Base-by-base conservation (phyloP, 2,329 filamentous ascomycete species). In the Colletotrichum sansevieriae region DNA sequence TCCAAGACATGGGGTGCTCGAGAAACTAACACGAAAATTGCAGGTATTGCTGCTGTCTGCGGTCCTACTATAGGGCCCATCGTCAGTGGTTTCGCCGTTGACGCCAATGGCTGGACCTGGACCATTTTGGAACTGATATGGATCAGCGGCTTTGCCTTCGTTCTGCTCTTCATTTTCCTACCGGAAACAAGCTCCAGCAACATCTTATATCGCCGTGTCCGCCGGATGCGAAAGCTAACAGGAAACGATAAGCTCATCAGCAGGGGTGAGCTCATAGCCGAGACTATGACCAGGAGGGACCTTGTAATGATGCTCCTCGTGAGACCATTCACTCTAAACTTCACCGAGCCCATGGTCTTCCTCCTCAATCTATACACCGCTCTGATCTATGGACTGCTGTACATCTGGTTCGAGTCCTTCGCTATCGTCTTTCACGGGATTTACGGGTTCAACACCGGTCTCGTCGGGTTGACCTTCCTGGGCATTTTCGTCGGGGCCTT, bases 391-490 rank as follows among this genome's bases (percentile, higher is more conserved):
- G 83, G 82, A 7, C 80, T 90, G 4, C 82, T 90, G 2, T 90
- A 88, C 72, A 81, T 87, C 6, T 89, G 88, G 74, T 83, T 91
- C 44, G 87, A 87, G 8, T 85, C 87, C 1, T 90, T 89, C 70
- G 84, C 86, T 0, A 81, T 89, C 47, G 72, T 75, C 3, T 75
- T 73, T 15, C 46, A 18, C 1, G 68, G 71, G 2, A 72, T 71
- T 3, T 75, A 75, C 29, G 68, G 71, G 0, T 74, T 92, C 76
- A 84, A 82, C 18, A 76, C 89, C 3, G 90, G 87, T 73, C 85
- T 91, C 71, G 82, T 84, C 13, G 90, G 90, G 15, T 78, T 91
- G 63, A 82, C 85, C 11, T 90, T 92, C 77, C 72, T 91, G 55
- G 82, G 84, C 2, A 78, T 86, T n/a, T 82, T 88, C 46, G 79